A percentile compares a stretch with the other conserved stretches of the same genome.
Conservation (phyloP, 345 rosid species). For the Gossypium herbaceum region DNA sequence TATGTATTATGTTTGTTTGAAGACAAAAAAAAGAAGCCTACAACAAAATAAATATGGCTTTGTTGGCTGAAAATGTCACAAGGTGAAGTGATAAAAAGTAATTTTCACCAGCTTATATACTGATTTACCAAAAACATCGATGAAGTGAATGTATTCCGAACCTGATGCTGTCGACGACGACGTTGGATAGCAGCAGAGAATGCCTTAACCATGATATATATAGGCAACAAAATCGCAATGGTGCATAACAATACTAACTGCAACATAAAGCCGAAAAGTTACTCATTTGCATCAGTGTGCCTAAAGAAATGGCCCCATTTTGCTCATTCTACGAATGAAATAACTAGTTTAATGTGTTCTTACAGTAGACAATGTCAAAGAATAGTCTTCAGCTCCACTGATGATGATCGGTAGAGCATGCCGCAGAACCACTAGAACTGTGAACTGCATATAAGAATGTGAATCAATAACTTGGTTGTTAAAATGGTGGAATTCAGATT, state of each 20-base stretch:
- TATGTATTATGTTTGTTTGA: background rate
- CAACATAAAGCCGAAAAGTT: slow-evolving; percentile 10
- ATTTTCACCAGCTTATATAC: background rate
- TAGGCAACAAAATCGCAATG: slow-evolving; percentile 60
- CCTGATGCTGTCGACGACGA: slow-evolving; percentile 45
- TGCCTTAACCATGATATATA: slow-evolving; percentile 51
- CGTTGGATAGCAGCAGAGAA: slow-evolving; percentile 41
- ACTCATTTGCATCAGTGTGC: background rate
- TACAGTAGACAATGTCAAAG: slow-evolving; percentile 52
- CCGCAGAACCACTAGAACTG: slow-evolving; percentile 62
- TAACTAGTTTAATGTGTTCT: slow-evolving; percentile 17
- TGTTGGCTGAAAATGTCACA: background rate
- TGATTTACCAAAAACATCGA: background rate
- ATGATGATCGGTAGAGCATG: slow-evolving; percentile 61
- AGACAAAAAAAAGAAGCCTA: background rate
- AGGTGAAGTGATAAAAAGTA: background rate
- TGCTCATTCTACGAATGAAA: background rate
- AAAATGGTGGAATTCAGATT: too few relatives aligned
- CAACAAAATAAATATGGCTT: background rate
- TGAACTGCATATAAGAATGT: slow-evolving; percentile 46
- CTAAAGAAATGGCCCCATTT: background rate
- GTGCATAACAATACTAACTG: slow-evolving; percentile 58
- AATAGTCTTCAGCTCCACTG: slow-evolving; percentile 52
- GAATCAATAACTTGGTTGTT: background rate
- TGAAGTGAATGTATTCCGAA: slow-evolving; percentile 11